Base-by-base conservation (phyloP, 495 filamentous ascomycete genomes). In the Corynascus novoguineensis region DNA sequence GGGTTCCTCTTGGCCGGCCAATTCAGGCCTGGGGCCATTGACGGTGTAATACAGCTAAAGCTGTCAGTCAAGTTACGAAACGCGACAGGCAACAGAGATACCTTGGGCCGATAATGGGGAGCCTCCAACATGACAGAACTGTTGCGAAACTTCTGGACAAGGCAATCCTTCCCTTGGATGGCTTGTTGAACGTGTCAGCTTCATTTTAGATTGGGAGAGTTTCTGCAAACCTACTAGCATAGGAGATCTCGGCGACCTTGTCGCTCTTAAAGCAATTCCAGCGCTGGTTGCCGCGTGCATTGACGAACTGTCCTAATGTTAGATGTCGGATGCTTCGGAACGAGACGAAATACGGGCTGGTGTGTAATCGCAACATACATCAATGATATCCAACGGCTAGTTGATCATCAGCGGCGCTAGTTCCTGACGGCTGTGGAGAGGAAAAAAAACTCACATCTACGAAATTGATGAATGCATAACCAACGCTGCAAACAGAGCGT, bases 381-480 rank as follows among this genome's bases (percentile, higher is more conserved):
- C 73, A 48, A 90, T 80, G 50, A 91, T 90, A 69, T 90, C 83
- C 53, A 83, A 73, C 5, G 86, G 83, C 85, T 89, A 50, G 38
- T 27, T 4, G 14, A 31, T 4, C 11, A 64, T 83, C 60, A 76
- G 69, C 15, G 57, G 21, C 17, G 9, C 54, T 48, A 25, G 54
- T 32, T 25, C 32, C 32, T 8, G 27, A 44, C 4, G 8, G 41
- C 38, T 25, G 29, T 29, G 21, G 4, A 15, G 10, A 15, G 10
- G 25, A 24, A 0, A 29, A 22, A n/a, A 15, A 5, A 75, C 83
- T 80, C 64, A 92, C 86, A 68, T 90, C 83, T 44, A 82, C 82
- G 64, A 98, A 96, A 68, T 98, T 97, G 71, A 98, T 89, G 73
- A 98, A 98, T 0, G 91, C 93, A 76, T 98, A 98, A 55, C 93